Percentiles rank a stretch among this genome's conserved stretches.
Evolutionary conservation across 139 green algal species (phyloP).

Genomic region (Micractinium conductrix): DNA sequence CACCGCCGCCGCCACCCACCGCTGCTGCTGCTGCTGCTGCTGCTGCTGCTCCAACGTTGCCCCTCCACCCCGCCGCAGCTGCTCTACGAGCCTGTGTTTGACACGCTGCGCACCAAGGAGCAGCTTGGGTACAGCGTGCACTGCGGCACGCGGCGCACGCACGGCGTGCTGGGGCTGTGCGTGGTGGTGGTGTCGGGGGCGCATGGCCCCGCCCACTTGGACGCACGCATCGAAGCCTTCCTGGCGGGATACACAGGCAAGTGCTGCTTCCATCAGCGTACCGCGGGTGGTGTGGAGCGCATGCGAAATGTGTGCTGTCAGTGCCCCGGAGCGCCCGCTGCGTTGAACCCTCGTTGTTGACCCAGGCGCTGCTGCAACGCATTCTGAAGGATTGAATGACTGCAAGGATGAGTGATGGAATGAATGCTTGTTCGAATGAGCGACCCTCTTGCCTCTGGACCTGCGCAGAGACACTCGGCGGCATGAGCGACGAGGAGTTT

Average conservation of each 20-base stretch:
- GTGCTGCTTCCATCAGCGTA: too few species aligned
- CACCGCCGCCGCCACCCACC: not conserved
- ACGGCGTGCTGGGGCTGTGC: conserved; percentile 87
- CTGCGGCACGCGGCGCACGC: conserved; percentile 76
- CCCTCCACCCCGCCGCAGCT: conserved; percentile 52
- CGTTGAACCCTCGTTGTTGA: too few species aligned
- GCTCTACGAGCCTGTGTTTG: conserved; percentile 81
- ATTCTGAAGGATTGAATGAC: too few species aligned
- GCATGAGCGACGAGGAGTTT: conserved; percentile 75
- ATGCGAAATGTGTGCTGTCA: too few species aligned
- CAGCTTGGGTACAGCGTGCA: conserved; percentile 93
- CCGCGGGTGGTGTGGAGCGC: too few species aligned
- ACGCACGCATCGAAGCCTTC: conserved; percentile 85
- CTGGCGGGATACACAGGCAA: conserved; percentile 61
- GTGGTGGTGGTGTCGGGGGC: conserved; percentile 73
- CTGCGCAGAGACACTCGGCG: too few species aligned
- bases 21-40: not conserved
- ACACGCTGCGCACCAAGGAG: conserved; percentile 92
- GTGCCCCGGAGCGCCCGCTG: too few species aligned
- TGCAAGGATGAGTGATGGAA: too few species aligned
- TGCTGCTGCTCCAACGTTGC: too few species aligned
- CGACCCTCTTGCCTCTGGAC: too few species aligned
- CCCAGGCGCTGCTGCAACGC: too few species aligned
- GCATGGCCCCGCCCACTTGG: conserved; percentile 61
- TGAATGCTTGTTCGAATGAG: too few species aligned